A percentile compares a stretch with the other conserved stretches of the same genome.
These are phyloP conservation scores for Murraya koenigii DNA, from an alignment of 345 rosid genomes.

Conservation along the genomic window DNA sequence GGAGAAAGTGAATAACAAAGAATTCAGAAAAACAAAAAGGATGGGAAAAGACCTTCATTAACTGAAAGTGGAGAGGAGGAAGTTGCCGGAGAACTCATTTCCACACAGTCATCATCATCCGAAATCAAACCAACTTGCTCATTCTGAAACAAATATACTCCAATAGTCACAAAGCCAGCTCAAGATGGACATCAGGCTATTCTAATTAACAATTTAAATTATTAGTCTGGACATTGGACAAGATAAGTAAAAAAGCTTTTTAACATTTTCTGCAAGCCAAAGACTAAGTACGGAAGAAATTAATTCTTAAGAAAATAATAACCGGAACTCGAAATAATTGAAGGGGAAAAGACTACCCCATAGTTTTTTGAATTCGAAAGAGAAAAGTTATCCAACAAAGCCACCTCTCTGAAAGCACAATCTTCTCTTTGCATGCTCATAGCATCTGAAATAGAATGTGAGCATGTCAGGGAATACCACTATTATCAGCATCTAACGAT, in stretches of 20 bases:
- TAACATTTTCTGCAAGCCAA: slow-evolving; percentile 2
- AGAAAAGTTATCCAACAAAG: slow-evolving; percentile 18
- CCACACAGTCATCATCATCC: slow-evolving; percentile 23
- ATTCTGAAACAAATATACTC: slow-evolving; percentile 33
- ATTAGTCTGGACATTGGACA: background rate
- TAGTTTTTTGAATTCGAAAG: slow-evolving; percentile 21
- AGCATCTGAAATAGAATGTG: slow-evolving; percentile 10
- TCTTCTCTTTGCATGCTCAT: slow-evolving; percentile 9
- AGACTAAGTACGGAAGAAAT: background rate
- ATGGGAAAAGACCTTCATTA: slow-evolving; percentile 19
- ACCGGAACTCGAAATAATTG: slow-evolving; percentile 2
- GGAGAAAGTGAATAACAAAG: slow-evolving; percentile 9
- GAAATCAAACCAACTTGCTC: slow-evolving; percentile 17
- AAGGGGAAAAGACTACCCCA: slow-evolving; percentile 18
- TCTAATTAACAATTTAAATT: background rate
- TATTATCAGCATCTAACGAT: slow-evolving; percentile 19
- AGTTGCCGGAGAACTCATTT: slow-evolving; percentile 15
- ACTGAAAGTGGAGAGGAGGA: slow-evolving; percentile 16
- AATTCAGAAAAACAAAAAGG: background rate
- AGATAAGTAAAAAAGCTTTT: slow-evolving; percentile 2
- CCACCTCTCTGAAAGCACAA: slow-evolving; percentile 5
- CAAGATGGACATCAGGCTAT: background rate
- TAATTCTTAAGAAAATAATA: background rate
- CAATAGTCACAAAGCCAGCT: slow-evolving; percentile 11
- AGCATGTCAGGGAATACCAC: slow-evolving; percentile 1